Evolutionary conservation across 495 filamentous ascomycete genomes (phyloP), one percentile per base, ranked within the genome.

Genomic region (Thermochaetoides thermophila): DNA sequence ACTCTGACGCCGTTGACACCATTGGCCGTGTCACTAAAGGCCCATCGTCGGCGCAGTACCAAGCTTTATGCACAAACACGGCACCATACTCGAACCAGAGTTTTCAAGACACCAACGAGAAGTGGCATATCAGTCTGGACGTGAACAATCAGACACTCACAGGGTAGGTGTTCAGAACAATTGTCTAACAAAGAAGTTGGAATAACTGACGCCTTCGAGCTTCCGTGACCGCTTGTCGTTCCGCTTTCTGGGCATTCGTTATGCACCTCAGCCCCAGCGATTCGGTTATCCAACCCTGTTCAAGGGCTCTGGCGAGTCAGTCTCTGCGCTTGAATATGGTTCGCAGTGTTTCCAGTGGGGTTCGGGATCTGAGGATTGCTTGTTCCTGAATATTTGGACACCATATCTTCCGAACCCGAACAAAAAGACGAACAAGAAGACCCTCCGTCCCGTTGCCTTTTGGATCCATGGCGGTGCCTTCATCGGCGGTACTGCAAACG

Each of bases 321-420:
- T 45, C 2, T 50, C 54, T 24, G 65, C 60, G 0, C 41, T 61
- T 10, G 34, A 42, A 17, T 63, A 59, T 35, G 57, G 59, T 0
- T 45, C 52, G 7, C 41, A 54, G 29, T 68, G 66, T 32, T 34
- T 58, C 6, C 66, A 70, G 34, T 42, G 48, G 3, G 37, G 43
- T 11, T 44, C 40, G 18, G 51, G 59, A 0, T 38, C 40, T 11
- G 64, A 68, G 33, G 66, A 72, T 32, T 72, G 66, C 31, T 47
- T 68, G 11, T 66, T 65, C 35, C 47, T 72, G n/a, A 71, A 71
- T 35, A 55, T 73, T 31, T 71, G 59, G 62, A 69, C 63, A 2
- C 53, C 63, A 5, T 60, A 60, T 32, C 54, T 73, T 1, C 69
- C 69, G 0, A 53, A 48, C 7, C 47, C 50, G 6, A 42, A 37